Base-by-base conservation (phyloP, 1,139 yeast species). In the Taphrina communis region DNA sequence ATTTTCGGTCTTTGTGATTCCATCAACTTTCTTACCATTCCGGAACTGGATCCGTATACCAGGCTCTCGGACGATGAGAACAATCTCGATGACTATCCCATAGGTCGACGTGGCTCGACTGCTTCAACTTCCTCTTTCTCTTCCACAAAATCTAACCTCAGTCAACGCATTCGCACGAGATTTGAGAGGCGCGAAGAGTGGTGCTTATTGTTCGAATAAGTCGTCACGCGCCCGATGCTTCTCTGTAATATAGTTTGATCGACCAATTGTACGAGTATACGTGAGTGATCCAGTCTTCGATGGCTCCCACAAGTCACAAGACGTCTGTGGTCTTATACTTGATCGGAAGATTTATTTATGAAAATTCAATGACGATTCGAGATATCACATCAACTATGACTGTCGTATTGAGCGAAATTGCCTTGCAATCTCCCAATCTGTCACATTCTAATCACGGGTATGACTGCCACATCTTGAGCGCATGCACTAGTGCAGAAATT, bases 171-270 rank as follows among this genome's bases (percentile, higher is more conserved):
- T 6, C 38, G 53, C 14, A 17, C 42, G 21, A 42, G 41, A n/a
- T 58, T 58, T 44, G 62, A 58, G 17, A 21, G 19, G 42, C 42
- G 44, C 7, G 62, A 58, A 21, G 62, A 58, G 25, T 58, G 62
- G 62, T 58, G 62, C 35, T 44, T 58, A 14, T 21, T 58, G 62
- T 44, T 58, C 21, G 62, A 55, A 36, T 55, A 39, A 48, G 11
- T 12, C 48, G 42, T 39, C 42, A 4, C 31, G 2, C 31, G 31
- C 31, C 31, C 4, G 31, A 25, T 25, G 4, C 31, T 25, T 25
- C 4, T 25, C 4, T 25, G 31, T 25, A 25, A 25, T 25, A 25
- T 25, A 25, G 31, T 25, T 25, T 25, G 31, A 25, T 25, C 31
- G 2, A 25, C 31, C 31, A 25, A 25, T 25, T 25, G 53, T 11